These are phyloP conservation scores for Ananas comosus DNA, from an alignment of 176 grass and related monocot genomes.

Conservation along the genomic window DNA sequence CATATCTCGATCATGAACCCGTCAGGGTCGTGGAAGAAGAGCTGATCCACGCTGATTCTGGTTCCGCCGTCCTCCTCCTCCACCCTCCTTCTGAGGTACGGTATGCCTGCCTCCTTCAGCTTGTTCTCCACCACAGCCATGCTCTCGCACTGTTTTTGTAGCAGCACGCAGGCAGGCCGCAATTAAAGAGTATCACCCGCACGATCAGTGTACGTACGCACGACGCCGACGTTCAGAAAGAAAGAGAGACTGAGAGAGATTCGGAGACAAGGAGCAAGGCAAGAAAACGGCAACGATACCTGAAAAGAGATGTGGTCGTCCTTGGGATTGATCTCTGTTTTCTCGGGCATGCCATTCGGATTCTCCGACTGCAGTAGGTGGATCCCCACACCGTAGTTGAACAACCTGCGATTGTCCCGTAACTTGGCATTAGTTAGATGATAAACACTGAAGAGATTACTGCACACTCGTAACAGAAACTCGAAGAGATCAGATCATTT, in stretches of 20 bases:
- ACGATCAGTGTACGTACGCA: too few relatives aligned
- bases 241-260: background rate
- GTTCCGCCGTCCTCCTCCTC: background rate
- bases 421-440: background rate
- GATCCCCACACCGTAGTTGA: background rate
- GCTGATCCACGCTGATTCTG: background rate
- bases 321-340: slow-evolving; percentile 4
- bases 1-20: slow-evolving; percentile 6
- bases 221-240: background rate
- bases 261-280: background rate
- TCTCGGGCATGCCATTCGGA: background rate
- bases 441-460: background rate
- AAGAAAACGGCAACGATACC: background rate
- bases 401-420: background rate
- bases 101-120: background rate
- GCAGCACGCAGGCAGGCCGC: too few relatives aligned
- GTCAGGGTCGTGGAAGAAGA: background rate
- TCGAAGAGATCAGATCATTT: background rate
- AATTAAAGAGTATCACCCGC: too few relatives aligned
- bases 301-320: slow-evolving; percentile 1
- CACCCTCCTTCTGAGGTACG: background rate
- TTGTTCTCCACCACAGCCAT: background rate
- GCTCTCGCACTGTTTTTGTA: background rate
- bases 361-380: background rate
- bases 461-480: background rate